Conservation (phyloP, 1,284 basidiomycete genomes). For the Heliocybe sulcata region DNA sequence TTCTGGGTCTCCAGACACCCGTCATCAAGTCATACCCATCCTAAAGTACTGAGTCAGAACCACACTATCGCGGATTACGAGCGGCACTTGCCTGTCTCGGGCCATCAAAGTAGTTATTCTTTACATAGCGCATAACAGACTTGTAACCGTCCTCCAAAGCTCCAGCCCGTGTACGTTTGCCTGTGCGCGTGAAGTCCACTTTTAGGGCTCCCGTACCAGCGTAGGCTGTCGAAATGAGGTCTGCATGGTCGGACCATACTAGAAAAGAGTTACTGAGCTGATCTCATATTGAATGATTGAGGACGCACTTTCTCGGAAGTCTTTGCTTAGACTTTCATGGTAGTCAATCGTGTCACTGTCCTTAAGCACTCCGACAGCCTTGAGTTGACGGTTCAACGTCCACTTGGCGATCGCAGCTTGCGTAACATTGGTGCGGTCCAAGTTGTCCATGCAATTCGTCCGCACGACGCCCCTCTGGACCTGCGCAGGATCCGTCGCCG, state of each 20-base stretch:
- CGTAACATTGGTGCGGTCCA: conserved; percentile 96
- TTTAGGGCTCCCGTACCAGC: conserved; percentile 95
- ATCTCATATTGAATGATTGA: not conserved
- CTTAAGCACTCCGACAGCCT: conserved; percentile 62
- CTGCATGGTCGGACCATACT: conserved; percentile 99
- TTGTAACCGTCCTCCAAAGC: conserved; percentile 85
- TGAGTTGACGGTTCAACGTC: conserved; percentile 78
- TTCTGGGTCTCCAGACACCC: conserved; percentile 81
- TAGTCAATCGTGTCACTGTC: conserved; percentile 69
- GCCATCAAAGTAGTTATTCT: conserved; percentile 98
- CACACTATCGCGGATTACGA: conserved; percentile 2
- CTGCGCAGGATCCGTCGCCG: conserved; percentile 34
- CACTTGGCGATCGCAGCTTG: conserved; percentile 86
- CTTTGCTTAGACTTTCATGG: conserved; percentile 69
- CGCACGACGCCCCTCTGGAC: conserved; percentile 66
- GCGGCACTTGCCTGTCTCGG: conserved; percentile 64
- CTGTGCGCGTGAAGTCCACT: conserved; percentile 94
- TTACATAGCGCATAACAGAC: conserved; percentile 82
- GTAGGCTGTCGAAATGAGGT: conserved; percentile 88
- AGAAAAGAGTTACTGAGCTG: conserved; percentile 5
- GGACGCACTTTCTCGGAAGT: conserved; percentile 83
- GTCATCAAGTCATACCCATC: conserved; percentile 95
- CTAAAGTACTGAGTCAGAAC: conserved; percentile 26
- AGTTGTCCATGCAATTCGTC: conserved; percentile 93
- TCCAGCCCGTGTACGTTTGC: conserved; percentile 80